Evolutionary conservation across 306 rosid genomes (phyloP).

Genomic region (Nissolia schottii): DNA sequence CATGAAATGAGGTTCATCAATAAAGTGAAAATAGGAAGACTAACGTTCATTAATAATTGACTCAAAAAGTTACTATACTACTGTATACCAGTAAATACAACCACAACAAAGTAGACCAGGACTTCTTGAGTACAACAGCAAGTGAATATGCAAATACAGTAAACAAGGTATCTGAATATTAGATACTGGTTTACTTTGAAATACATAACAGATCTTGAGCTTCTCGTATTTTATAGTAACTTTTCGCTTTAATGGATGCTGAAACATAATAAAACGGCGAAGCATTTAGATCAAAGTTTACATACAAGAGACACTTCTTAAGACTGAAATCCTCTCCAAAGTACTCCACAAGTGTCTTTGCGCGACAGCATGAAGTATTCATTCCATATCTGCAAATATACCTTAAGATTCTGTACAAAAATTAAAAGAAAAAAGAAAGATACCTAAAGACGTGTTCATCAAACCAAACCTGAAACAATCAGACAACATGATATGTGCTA

Average conservation of each 20-base stretch:
- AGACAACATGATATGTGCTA: constrained; percentile 75
- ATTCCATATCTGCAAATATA: constrained; percentile 68
- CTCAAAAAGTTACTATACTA: not conserved
- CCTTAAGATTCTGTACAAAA: not conserved
- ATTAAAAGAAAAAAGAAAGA: not conserved
- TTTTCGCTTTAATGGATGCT: not conserved
- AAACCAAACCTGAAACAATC: constrained; percentile 86
- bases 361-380: constrained; percentile 78
- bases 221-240: not conserved
- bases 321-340: constrained; percentile 68
- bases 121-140: constrained; percentile 1
- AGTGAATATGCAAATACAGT: constrained; percentile 3
- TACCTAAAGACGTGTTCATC: constrained; percentile 18
- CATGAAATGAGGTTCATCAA: constrained; percentile 13
- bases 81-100: not conserved
- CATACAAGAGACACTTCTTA: constrained; percentile 77
- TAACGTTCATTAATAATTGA: not conserved
- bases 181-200: not conserved
- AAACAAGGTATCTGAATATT: not conserved
- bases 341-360: constrained; percentile 76
- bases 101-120: not conserved
- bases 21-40: not conserved
- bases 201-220: not conserved
- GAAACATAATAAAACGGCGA: constrained; percentile 13
- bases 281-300: constrained; percentile 12